Evolutionary conservation across 106 monocot genomes (phyloP), one percentile per base, ranked within the genome.

Genomic region (Dendrobium officinale): DNA sequence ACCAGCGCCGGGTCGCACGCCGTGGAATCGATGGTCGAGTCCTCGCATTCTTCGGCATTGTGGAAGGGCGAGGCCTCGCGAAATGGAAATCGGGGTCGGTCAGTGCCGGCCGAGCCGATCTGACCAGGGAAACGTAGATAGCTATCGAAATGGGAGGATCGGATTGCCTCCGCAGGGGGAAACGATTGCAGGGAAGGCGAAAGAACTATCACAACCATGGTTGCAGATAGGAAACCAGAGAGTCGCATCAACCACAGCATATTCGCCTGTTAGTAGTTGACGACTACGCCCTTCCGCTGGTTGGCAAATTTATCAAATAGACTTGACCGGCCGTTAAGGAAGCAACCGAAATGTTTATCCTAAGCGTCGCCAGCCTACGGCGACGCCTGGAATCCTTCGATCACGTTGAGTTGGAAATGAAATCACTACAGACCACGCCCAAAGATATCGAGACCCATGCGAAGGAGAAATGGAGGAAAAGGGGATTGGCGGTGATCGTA

Each of bases 131-230:
- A 81, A 6, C 87, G 87, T 79, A 90, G 86, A 77, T 88, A 79
- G 33, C 86, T 75, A 40, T 89, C 85, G 44, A 89, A 84, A 66
- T 85, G 89, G 33, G 93, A 90, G 56, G 96, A 92, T 31, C 97
- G 87, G 89, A 98, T 94, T 68, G 94, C 97, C 83, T 98, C 94
- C 58, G 93, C 92, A 6, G 96, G 96, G 8, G 96, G 93, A 31
- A 93, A 93, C n/a, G 96, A 93, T 81, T 91, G 91, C 68, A 96
- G 80, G 18, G 96, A 92, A 37, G 93, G 96, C 29, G 96, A 91
- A 22, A 97, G 90, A 59, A 97, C 82, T 67, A 94, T 77, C 43
- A 85, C 87, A 22, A 85, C 75, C 72, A 92, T 83, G 37, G 88
- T 87, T 64, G 88, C 90, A 79, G 90, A 87, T 80, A 94, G 83